phyloP scores from a whole-genome alignment of 1,139 yeast genomes.

The Meyerozyma smithsonii region DNA sequence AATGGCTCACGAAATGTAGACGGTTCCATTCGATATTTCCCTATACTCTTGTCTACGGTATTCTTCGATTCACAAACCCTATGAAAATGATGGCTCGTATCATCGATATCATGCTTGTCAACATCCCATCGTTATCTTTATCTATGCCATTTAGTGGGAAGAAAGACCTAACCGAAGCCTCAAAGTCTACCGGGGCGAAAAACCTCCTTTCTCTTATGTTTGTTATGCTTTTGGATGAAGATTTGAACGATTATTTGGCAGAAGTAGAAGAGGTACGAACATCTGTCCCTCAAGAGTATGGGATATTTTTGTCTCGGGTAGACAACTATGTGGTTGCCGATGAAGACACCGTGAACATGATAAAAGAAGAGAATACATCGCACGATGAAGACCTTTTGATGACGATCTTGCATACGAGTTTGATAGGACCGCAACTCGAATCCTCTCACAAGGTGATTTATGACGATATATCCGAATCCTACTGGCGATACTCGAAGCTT shows the following conservation, averaged over 20 bases:
- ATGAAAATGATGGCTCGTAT: conserved; percentile 73
- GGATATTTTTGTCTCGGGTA: conserved; percentile 22
- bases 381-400: conserved; percentile 21
- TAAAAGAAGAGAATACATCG: conserved; percentile 21
- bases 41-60: conserved; percentile 66
- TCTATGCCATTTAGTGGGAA: conserved; percentile 18
- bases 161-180: conserved; percentile 7
- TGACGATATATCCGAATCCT: conserved; percentile 15
- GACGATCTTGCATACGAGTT: conserved; percentile 19
- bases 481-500: conserved; percentile 16
- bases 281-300: conserved; percentile 12
- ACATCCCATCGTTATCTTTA: conserved; percentile 43
- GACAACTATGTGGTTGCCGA: conserved; percentile 20
- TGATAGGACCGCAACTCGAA: conserved; percentile 15
- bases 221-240: conserved; percentile 72
- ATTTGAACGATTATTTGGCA: conserved; percentile 59
- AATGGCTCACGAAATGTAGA: conserved; percentile 61
- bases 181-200: conserved; percentile 47
- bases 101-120: conserved; percentile 74
- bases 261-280: conserved; percentile 47
- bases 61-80: conserved; percentile 79
- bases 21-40: conserved; percentile 75
- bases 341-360: conserved; percentile 14
- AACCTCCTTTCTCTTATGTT: conserved; percentile 68
- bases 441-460: conserved; percentile 3